Evolutionary conservation across 169 alveolate genomes (phyloP).

Genomic region (Cyclospora cayetanensis): DNA sequence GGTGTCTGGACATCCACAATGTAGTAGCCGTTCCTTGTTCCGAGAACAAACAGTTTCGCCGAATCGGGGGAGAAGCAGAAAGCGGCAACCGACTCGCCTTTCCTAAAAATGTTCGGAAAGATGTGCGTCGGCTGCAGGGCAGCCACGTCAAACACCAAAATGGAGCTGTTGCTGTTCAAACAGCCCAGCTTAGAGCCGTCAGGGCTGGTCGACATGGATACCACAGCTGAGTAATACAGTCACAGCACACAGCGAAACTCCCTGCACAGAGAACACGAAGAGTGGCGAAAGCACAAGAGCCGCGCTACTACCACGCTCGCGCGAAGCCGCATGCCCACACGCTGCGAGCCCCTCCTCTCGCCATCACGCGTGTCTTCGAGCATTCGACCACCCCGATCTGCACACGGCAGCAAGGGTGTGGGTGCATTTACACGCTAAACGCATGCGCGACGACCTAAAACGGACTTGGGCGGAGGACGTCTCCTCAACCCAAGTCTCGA

Average conservation of each 20-base stretch:
- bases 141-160: not conserved
- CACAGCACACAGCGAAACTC: not conserved
- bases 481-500: too few relatives aligned
- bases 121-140: not conserved
- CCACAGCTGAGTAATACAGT: conserved; percentile 19
- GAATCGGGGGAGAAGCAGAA: conserved; percentile 47
- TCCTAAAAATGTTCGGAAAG: conserved; percentile 25
- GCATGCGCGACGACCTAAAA: too few relatives aligned
- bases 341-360: too few relatives aligned
- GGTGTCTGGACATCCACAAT: too few relatives aligned
- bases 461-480: too few relatives aligned
- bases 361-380: too few relatives aligned
- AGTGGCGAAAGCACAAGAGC: not conserved
- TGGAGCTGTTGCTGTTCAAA: conserved; percentile 56
- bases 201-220: not conserved
- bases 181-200: conserved; percentile 23
- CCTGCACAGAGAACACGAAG: not conserved
- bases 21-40: conserved; percentile 42
- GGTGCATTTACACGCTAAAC: too few relatives aligned
- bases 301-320: too few relatives aligned
- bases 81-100: conserved; percentile 12
- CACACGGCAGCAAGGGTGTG: too few relatives aligned
- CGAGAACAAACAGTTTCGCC: not conserved
- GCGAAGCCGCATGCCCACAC: too few relatives aligned
- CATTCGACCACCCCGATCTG: too few relatives aligned